These are phyloP conservation scores for Phylloporus sp. DNA, from an alignment of 768 basidiomycete genomes.

Conservation along the genomic window DNA sequence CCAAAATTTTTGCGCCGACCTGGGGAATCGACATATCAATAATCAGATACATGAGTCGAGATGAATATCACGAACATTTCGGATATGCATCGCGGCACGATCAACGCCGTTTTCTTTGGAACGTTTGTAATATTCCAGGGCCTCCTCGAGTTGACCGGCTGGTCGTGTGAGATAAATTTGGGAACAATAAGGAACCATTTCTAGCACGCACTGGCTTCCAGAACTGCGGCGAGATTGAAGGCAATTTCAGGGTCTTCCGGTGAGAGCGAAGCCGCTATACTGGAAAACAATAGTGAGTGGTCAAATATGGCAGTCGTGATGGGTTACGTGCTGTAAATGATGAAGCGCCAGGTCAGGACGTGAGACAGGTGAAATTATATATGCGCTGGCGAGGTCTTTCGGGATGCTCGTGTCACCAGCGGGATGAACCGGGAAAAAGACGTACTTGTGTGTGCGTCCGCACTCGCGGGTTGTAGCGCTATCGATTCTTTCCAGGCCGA, in stretches of 20 bases:
- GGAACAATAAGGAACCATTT: conserved; percentile 33
- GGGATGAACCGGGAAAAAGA: conserved; percentile 16
- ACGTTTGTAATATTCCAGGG: conserved; percentile 76
- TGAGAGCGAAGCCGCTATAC: conserved; percentile 76
- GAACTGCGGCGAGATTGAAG: conserved; percentile 86
- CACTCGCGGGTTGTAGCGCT: conserved; percentile 71
- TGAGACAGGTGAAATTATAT: conserved; percentile 75
- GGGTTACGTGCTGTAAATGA: conserved; percentile 64
- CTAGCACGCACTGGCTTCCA: conserved; percentile 73
- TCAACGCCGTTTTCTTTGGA: conserved; percentile 77
- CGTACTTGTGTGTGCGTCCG: conserved; percentile 86
- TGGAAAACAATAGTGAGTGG: conserved; percentile 39
- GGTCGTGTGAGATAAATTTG: conserved; percentile 30
- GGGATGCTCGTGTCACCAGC: conserved; percentile 21
- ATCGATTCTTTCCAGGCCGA: conserved; percentile 85
- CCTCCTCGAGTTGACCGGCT: conserved; percentile 80
- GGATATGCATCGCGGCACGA: conserved; percentile 76
- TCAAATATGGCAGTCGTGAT: conserved; percentile 27
- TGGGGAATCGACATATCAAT: conserved; percentile 30
- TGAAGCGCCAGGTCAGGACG: conserved; percentile 84
- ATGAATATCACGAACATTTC: conserved; percentile 54
- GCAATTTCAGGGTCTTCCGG: conserved; percentile 90
- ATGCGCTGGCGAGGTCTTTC: conserved; percentile 83
- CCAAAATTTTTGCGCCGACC: conserved; percentile 80
- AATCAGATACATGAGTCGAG: conserved; percentile 15